phyloP scores from a whole-genome alignment of 305 asterid species.

The Solanum aculeatissimum region DNA sequence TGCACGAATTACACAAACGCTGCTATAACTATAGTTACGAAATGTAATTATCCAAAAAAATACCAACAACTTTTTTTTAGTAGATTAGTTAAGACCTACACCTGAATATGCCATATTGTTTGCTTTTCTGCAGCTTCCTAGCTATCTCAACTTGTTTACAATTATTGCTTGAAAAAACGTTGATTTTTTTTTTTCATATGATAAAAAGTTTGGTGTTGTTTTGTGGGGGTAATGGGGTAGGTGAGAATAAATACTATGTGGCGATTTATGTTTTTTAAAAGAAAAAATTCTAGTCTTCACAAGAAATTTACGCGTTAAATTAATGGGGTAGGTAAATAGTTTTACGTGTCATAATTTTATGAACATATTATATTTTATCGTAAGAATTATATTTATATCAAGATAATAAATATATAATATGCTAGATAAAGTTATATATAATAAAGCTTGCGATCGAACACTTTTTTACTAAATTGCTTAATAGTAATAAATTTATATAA shows the following conservation, averaged over 20 bases:
- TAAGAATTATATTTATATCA: not conserved
- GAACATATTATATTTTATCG: not conserved
- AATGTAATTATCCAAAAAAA: too few relatives aligned
- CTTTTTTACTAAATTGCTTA: accelerated
- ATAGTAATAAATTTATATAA: accelerated
- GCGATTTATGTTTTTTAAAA: not conserved
- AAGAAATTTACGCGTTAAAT: not conserved
- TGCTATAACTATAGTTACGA: too few relatives aligned
- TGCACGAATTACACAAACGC: too few relatives aligned
- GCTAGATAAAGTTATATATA: too few relatives aligned
- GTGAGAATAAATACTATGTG: not conserved
- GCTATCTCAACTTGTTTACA: not conserved
- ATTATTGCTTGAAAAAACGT: not conserved
- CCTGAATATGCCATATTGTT: not conserved
- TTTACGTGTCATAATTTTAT: not conserved
- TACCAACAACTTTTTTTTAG: not conserved
- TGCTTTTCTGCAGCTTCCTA: not conserved
- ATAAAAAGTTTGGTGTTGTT: not conserved
- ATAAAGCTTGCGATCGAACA: too few relatives aligned
- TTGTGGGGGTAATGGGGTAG: not conserved
- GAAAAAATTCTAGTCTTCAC: not conserved
- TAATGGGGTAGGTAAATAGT: not conserved
- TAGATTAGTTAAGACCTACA: not conserved
- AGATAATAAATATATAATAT: not conserved
- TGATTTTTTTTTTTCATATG: not conserved